These are phyloP conservation scores for Zizania latifolia DNA, from an alignment of 176 grass and related monocot genomes.

Conservation along the genomic window DNA sequence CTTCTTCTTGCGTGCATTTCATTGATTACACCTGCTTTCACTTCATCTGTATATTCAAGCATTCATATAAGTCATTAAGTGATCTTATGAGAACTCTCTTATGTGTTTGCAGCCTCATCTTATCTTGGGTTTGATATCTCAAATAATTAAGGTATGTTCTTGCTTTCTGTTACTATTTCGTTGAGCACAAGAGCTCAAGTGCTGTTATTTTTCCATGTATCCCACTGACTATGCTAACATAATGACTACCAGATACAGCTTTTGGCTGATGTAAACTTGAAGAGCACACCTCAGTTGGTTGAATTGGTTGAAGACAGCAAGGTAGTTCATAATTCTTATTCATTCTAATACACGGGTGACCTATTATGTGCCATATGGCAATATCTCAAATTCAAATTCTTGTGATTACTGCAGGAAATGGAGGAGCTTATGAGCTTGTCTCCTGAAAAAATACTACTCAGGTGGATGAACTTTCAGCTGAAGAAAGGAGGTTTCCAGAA, in stretches of 20 bases:
- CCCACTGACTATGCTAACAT: constrained; percentile 6
- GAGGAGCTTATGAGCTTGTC: constrained; percentile 95
- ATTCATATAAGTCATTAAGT: neutral
- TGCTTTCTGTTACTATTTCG: constrained; percentile 19
- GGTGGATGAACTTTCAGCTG: constrained; percentile 98
- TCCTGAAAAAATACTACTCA: constrained; percentile 90
- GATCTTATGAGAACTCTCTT: constrained; percentile 11
- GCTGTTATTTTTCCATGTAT: constrained; percentile 11
- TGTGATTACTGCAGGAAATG: constrained; percentile 55
- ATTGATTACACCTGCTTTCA: neutral
- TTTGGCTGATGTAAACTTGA: constrained; percentile 85
- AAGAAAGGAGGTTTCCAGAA: constrained; percentile 82
- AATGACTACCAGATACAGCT: constrained; percentile 80
- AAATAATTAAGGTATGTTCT: constrained; percentile 78
- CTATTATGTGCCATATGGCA: neutral
- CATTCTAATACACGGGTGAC: constrained; percentile 8
- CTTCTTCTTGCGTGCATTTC: neutral
- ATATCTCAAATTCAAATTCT: neutral
- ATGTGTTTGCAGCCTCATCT: constrained; percentile 82
- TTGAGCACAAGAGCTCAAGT: neutral
- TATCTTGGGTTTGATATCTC: constrained; percentile 92
- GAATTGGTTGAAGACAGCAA: constrained; percentile 83
- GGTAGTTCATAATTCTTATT: constrained; percentile 35
- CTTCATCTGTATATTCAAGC: constrained; percentile 4
- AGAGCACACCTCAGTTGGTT: constrained; percentile 91